A percentile compares a stretch with the other conserved stretches of the same genome.
Evolutionary conservation across 371 early-diverging fungal genomes (phyloP).

Genomic region (Actinomortierella wolfii): DNA sequence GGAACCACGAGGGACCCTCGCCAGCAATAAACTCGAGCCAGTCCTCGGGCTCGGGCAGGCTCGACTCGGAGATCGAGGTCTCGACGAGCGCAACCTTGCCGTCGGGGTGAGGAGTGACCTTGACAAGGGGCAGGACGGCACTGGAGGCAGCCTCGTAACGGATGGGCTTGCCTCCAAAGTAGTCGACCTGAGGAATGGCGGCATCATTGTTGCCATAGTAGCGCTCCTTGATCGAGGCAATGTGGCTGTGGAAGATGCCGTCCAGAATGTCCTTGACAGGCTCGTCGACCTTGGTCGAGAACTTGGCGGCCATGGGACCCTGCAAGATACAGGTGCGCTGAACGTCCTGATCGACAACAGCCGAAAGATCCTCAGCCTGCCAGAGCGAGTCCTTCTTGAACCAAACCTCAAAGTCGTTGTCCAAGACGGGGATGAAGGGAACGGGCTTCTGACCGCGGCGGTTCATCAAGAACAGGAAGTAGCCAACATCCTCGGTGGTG

Average conservation of each 20-base stretch:
- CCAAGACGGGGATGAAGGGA: constrained; percentile 90
- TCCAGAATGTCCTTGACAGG: constrained; percentile 92
- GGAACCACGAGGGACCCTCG: constrained; percentile 79
- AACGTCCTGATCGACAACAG: constrained; percentile 91
- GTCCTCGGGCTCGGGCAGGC: constrained; percentile 68
- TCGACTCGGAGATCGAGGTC: constrained; percentile 54
- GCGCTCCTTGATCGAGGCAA: constrained; percentile 73
- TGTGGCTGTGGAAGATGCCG: constrained; percentile 85
- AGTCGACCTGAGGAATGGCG: constrained; percentile 82
- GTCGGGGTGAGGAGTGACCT: constrained; percentile 31
- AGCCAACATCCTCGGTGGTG: constrained; percentile 89
- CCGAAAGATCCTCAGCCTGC: constrained; percentile 93
- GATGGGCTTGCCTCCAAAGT: constrained; percentile 72
- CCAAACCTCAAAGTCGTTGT: constrained; percentile 93
- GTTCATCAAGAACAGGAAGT: constrained; percentile 85
- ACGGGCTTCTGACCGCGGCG: constrained; percentile 90
- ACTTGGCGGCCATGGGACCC: constrained; percentile 90
- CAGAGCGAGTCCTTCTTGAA: constrained; percentile 97
- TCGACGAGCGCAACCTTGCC: constrained; percentile 58
- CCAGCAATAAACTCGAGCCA: constrained; percentile 84
- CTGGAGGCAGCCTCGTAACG: constrained; percentile 25
- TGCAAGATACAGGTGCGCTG: constrained; percentile 94
- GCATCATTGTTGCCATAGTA: constrained; percentile 73
- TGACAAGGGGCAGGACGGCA: constrained; percentile 29
- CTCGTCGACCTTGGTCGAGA: constrained; percentile 80